Conservation (phyloP, 176 grass and related monocot species). For the Oryza officinalis region DNA sequence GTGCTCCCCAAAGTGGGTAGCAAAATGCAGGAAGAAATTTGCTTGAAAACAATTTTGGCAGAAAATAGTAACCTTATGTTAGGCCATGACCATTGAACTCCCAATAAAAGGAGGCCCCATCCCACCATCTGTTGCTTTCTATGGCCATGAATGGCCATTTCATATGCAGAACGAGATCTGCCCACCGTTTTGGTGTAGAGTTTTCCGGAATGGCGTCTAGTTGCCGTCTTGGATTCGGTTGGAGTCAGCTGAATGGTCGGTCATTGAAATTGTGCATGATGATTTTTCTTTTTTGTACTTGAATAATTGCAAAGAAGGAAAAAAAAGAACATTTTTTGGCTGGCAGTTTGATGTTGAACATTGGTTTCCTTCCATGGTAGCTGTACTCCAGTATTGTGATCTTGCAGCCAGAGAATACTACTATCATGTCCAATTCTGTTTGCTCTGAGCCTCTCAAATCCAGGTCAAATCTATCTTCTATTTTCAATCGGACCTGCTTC, state of each 20-base stretch:
- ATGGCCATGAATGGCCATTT: constrained; percentile 13
- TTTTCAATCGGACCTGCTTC: neutral
- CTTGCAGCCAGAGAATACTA: neutral
- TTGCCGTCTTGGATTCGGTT: neutral
- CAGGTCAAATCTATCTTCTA: constrained; percentile 12
- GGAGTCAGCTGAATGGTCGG: neutral
- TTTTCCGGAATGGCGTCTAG: neutral
- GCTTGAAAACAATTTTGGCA: neutral
- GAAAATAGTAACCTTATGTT: constrained; percentile 34
- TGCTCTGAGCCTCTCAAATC: neutral
- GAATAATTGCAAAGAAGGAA: constrained; percentile 22
- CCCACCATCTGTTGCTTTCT: neutral
- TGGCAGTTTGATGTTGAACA: neutral
- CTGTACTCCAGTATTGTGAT: constrained; percentile 18
- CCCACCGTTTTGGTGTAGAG: neutral
- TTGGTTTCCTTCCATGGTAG: constrained; percentile 16
- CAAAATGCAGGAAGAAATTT: constrained; percentile 11
- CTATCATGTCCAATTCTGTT: constrained; percentile 14
- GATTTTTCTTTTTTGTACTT: neutral
- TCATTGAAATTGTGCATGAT: neutral
- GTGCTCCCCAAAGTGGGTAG: constrained; percentile 18
- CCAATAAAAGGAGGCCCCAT: constrained; percentile 16
- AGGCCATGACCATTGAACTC: constrained; percentile 29
- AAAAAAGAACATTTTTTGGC: constrained; percentile 16
- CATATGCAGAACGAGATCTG: neutral